These are phyloP conservation scores for Calocybe gangraenosa DNA, from an alignment of 768 basidiomycete species.

Conservation along the genomic window DNA sequence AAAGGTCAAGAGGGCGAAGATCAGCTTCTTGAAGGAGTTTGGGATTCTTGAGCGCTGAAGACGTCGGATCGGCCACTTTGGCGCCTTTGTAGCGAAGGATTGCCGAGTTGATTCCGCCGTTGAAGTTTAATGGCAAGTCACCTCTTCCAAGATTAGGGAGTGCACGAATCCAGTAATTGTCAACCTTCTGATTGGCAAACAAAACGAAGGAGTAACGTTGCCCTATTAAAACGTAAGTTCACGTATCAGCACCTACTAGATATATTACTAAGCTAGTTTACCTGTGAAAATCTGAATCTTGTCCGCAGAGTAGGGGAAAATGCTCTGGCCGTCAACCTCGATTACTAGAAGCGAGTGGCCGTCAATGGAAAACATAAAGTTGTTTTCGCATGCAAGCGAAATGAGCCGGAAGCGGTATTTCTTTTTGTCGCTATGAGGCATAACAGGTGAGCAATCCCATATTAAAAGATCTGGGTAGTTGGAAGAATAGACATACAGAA, in stretches of 20 bases:
- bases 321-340: slow-evolving; percentile 28
- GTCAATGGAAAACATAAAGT: slow-evolving; percentile 21
- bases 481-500: slow-evolving; percentile 9
- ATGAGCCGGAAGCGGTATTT: slow-evolving; percentile 49
- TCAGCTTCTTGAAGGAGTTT: slow-evolving; percentile 9
- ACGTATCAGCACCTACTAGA: slow-evolving; percentile 4
- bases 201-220: slow-evolving; percentile 42
- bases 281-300: slow-evolving; percentile 26
- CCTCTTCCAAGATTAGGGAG: slow-evolving; percentile 13
- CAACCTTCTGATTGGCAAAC: slow-evolving; percentile 23
- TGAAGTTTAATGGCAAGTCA: slow-evolving; percentile 4
- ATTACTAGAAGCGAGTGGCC: slow-evolving; percentile 23
- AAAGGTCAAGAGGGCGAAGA: slow-evolving; percentile 9
- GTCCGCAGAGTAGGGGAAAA: slow-evolving; percentile 22
- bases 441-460: not conserved
- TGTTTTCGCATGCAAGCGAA: slow-evolving; percentile 36
- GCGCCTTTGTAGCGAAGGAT: slow-evolving; percentile 14
- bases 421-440: slow-evolving; percentile 6
- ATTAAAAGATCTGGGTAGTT: slow-evolving; percentile 2
- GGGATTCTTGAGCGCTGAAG: not conserved
- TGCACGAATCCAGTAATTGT: slow-evolving; percentile 30
- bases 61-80: slow-evolving; percentile 6
- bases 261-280: slow-evolving; percentile 4
- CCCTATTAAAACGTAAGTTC: slow-evolving; percentile 12
- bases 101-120: slow-evolving; percentile 14